Evolutionary conservation across 2,329 filamentous ascomycete genomes (phyloP).

Genomic region (Aphanoascus verrucosus): DNA sequence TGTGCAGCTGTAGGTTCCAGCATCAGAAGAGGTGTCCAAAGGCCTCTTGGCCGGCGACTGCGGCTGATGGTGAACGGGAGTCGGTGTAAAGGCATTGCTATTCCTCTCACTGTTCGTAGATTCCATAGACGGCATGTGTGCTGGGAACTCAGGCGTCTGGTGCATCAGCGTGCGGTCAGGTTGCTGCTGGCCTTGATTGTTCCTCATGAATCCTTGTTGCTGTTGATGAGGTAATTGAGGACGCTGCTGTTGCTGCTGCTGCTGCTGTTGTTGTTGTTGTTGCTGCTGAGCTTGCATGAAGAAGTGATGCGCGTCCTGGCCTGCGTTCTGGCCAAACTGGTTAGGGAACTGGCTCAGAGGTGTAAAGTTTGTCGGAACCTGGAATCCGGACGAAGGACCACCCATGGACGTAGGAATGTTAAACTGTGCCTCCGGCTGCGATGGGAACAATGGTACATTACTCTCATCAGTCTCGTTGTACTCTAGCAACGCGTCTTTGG

Average conservation of each 20-base stretch:
- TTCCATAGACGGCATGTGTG: conserved; percentile 51
- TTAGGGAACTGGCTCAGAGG: conserved; percentile 10
- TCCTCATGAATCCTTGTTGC: conserved; percentile 13
- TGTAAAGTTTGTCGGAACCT: conserved; percentile 21
- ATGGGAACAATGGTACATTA: conserved; percentile 60
- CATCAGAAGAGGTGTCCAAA: conserved; percentile 56
- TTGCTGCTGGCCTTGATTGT: conserved; percentile 19
- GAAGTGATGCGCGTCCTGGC: neutral
- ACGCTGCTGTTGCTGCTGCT: conserved; percentile 18
- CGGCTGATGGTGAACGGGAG: conserved; percentile 21
- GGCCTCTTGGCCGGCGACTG: conserved; percentile 44
- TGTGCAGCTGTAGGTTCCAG: conserved; percentile 90
- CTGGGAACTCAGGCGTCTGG: conserved; percentile 47
- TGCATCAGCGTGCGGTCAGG: conserved; percentile 29
- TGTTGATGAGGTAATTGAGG: conserved; percentile 12
- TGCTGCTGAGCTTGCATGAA: conserved; percentile 19
- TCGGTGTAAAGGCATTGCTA: conserved; percentile 12
- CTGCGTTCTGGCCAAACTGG: conserved; percentile 9
- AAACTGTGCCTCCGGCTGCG: conserved; percentile 38
- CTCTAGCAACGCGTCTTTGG: conserved; percentile 81
- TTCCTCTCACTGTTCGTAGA: conserved; percentile 46
- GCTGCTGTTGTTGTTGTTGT: conserved; percentile 21
- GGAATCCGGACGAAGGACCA: conserved; percentile 3
- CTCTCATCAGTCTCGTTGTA: conserved; percentile 61
- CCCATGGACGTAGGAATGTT: conserved; percentile 10